Evolutionary conservation across 257 asterid species (phyloP).

Genomic region (Jacaranda mimosifolia): DNA sequence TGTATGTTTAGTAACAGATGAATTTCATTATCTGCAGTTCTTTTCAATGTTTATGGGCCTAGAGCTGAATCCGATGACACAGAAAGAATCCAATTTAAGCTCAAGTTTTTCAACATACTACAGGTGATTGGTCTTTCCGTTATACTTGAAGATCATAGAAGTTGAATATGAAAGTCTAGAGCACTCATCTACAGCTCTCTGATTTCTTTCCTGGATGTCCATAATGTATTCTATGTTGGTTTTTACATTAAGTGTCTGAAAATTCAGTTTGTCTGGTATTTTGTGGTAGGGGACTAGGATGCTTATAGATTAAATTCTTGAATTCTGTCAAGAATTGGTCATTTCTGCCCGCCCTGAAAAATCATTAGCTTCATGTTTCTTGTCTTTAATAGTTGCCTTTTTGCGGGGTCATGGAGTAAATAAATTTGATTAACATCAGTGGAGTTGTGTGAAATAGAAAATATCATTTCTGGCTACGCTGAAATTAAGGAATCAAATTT

Average conservation of each 20-base stretch:
- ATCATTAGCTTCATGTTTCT: neutral
- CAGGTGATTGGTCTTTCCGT: slow-evolving; percentile 60
- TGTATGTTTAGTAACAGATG: slow-evolving; percentile 25
- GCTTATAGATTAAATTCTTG: neutral
- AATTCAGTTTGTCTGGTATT: neutral
- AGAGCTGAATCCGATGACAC: slow-evolving; percentile 78
- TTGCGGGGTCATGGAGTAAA: slow-evolving; percentile 24
- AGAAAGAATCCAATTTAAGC: slow-evolving; percentile 83
- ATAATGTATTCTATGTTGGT: neutral
- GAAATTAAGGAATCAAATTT: slow-evolving; percentile 11
- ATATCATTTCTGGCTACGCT: neutral
- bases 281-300: neutral
- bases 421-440: neutral
- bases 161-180: slow-evolving; percentile 9
- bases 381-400: slow-evolving; percentile 19
- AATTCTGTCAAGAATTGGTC: neutral
- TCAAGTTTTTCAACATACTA: slow-evolving; percentile 66
- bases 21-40: slow-evolving; percentile 66
- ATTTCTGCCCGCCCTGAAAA: slow-evolving; percentile 6
- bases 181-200: neutral
- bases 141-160: slow-evolving; percentile 17
- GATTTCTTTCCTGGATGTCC: neutral
- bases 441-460: neutral
- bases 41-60: slow-evolving; percentile 93
- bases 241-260: neutral